Evolutionary conservation across 2,329 filamentous ascomycete genomes (phyloP), one percentile per base, ranked within the genome.

Genomic region (Tolypocladium pustulatum): DNA sequence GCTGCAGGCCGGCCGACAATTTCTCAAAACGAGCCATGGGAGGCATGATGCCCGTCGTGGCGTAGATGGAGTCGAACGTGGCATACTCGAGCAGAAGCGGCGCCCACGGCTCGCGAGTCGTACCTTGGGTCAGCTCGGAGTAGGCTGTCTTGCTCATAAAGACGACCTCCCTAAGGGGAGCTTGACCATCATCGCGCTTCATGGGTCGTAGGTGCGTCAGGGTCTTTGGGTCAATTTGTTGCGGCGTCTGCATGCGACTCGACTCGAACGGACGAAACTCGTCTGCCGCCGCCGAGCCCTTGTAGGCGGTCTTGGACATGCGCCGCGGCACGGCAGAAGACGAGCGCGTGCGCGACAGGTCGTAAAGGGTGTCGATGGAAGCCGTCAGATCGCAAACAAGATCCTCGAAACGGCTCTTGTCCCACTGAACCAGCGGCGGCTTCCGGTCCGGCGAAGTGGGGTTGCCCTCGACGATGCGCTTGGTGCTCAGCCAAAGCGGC

Each of bases 331-430:
- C 65, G 3, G 73, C 71, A 1, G 72, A 74, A 1, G 78, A 78
- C 0, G 80, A 78, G 25, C 88, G 78, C 17, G 87, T 87, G 55
- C 85, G 77, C 0, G 88, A 91, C 17, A 92, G 76, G 66, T 91
- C 88, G 69, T 89, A 91, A 1, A 93, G 78, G 0, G 87, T 90
- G 71, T 92, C 89, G 69, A 92, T 90, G 2, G 87, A 90, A 7
- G 84, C 83, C 20, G 88, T 91, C 62, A 92, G 76, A 66, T 92
- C 88, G 62, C 82, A 81, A 43, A 91, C 81, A 17, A 92, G 76
- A 65, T 91, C 88, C 65, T 89, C 84, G 65, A 92, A 91, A 58
- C 86, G 82, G n/a, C 76, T 76, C 69, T 87, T 88, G 72, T 90
- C 85, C 79, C 84, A 89, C 46, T 81, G 78, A 54, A 87, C 80